Conservation (phyloP, 176 grass and related monocot genomes). For the Saccharum spontaneum region DNA sequence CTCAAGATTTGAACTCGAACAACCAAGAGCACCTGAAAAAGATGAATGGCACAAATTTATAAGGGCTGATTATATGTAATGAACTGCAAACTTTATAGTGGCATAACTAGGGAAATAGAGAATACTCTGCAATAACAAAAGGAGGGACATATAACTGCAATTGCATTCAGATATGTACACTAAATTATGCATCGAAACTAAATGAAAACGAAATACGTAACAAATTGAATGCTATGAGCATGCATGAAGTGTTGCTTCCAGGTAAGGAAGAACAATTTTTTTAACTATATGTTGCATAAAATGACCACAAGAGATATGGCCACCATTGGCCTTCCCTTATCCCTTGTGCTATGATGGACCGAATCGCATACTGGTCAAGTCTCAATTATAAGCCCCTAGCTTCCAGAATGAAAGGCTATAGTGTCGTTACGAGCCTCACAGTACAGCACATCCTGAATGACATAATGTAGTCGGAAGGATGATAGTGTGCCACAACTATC, state of each 20-base stretch:
- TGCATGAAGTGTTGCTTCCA: neutral
- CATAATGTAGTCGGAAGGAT: slow-evolving; percentile 9
- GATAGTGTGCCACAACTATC: neutral
- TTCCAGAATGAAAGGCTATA: neutral
- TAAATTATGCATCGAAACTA: neutral
- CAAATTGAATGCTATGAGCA: neutral
- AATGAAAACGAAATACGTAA: neutral
- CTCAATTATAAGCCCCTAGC: neutral
- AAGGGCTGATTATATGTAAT: neutral
- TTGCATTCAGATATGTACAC: neutral
- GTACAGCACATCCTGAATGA: neutral
- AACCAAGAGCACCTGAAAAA: slow-evolving; percentile 47
- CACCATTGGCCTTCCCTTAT: neutral
- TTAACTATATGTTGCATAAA: neutral
- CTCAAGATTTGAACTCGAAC: slow-evolving; percentile 29
- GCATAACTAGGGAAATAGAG: neutral
- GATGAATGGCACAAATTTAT: neutral
- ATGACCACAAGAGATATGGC: neutral
- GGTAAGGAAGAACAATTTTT: neutral
- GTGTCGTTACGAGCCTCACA: neutral
- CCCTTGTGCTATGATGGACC: neutral
- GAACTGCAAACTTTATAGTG: neutral
- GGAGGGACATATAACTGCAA: neutral
- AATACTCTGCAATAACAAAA: neutral
- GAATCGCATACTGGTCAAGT: neutral